Evolutionary conservation across 2,329 filamentous ascomycete species (phyloP), one percentile per base, ranked within the genome.

Genomic region (Sclerotinia minor): DNA sequence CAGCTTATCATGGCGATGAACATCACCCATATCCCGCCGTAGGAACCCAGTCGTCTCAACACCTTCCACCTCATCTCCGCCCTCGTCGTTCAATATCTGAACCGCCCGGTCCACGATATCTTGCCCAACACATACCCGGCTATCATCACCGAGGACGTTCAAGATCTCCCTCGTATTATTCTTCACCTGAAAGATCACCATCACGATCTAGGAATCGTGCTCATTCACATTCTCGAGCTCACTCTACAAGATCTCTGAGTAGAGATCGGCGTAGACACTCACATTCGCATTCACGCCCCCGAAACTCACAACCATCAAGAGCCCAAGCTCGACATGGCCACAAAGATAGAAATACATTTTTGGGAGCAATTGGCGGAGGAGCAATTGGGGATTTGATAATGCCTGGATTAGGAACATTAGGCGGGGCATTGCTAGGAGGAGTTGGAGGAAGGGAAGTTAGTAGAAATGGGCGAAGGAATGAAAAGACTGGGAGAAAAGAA

Each of bases 331-430:
- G 59, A 8, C 50, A 67, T 53, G 57, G 55, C 57, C 26, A 63
- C 35, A 58, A 45, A 64, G 61, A 66, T 35, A 60, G 69, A 38
- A 70, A 72, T 61, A 72, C 72, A 38, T 74, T 74, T 45, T 50
- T 73, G 6, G 72, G 72, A 13, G 71, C 71, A 9, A 68, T 73
- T 65, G 72, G 72, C 2, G 72, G 72, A 3, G 64, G 70, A 1
- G 68, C 68, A 5, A 68, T 74, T 44, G 72, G 72, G 0, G 72
- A 74, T 69, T 65, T 70, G 53, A 72, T 74, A 32, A 69, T 72
- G 26, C 72, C 72, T 50, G 71, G 72, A 2, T 49, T 73, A 24
- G 72, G 72, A 1, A 74, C 72, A 5, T 15, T 74, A 2, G 72
- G 72, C 3, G 72, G 72, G 29, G 71, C 71, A 58, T 26, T 74